A percentile compares a stretch with the other conserved stretches of the same genome.
These are phyloP conservation scores for Cladorrhinum sp. DNA, from an alignment of 2,329 filamentous ascomycete genomes.

Conservation along the genomic window DNA sequence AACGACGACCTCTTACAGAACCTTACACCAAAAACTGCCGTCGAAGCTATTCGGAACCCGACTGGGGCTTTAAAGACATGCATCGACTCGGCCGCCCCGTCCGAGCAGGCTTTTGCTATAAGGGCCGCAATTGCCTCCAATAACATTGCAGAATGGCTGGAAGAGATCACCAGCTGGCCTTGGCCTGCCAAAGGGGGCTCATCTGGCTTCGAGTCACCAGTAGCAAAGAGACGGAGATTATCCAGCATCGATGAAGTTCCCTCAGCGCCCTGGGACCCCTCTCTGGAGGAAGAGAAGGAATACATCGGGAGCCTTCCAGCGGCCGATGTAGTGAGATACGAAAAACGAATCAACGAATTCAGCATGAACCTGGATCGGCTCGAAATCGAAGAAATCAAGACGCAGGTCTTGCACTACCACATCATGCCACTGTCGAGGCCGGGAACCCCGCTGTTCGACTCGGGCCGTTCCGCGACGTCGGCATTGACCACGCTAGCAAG, in stretches of 20 bases:
- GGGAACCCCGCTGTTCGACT: constrained; percentile 45
- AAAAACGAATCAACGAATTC: constrained; percentile 72
- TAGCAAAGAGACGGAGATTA: constrained; percentile 40
- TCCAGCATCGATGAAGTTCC: constrained; percentile 28
- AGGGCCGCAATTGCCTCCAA: constrained; percentile 68
- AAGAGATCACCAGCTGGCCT: constrained; percentile 63
- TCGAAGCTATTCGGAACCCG: constrained; percentile 57
- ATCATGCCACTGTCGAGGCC: constrained; percentile 59
- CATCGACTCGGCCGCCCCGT: constrained; percentile 59
- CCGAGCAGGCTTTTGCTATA: constrained; percentile 69
- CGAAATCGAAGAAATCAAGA: constrained; percentile 84
- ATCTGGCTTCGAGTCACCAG: constrained; percentile 53
- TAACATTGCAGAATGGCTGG: constrained; percentile 69
- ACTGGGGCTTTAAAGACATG: constrained; percentile 54
- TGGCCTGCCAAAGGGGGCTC: constrained; percentile 52
- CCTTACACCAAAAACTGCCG: constrained; percentile 58
- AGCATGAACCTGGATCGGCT: constrained; percentile 64
- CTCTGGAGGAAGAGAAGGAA: constrained; percentile 19
- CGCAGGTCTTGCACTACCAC: constrained; percentile 79
- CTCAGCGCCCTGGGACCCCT: constrained; percentile 14
- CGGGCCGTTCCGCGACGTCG: constrained; percentile 41
- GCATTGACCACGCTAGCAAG: constrained; percentile 57
- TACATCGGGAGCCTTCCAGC: constrained; percentile 72
- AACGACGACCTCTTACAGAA: constrained; percentile 59
- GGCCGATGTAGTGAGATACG: constrained; percentile 63